Evolutionary conservation across 164 flowering plant species (phyloP), one percentile per base, ranked within the genome.

Genomic region (Hamamelis virginiana): DNA sequence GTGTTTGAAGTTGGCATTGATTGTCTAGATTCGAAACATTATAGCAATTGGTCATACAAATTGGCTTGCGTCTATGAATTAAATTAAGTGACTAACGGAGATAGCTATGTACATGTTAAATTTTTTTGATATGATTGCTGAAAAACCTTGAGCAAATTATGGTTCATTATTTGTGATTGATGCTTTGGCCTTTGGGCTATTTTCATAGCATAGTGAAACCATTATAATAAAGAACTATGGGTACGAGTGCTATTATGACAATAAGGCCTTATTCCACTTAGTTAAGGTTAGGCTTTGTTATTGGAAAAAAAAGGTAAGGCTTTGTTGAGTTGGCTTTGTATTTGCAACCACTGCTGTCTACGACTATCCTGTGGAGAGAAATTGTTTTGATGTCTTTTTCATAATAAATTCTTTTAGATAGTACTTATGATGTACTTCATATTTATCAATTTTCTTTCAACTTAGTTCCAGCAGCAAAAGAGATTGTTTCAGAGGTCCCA

Each of bases 401-500:
- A 57, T 27, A 16, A 57, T 57, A 25, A 57, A 11, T 8, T 9
- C 28, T 8, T 21, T 15, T 3, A 1, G 16, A 25, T n/a, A 1
- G 22, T 21, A 64, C 22, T 47, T 51, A 41, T 27, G 10, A 65
- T 67, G 48, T 27, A 55, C 6, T 38, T 22, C 14, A 28, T 45
- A 44, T 16, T 26, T 22, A 16, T 19, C 21, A 57, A 44, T n/a
- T 53, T 16, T 52, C 14, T 69, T n/a, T 38, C 22, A 53, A 13
- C 51, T 59, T 70, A 67, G 68, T 73, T 55, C 43, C 44, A 55
- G 67, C 69, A 70, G 74, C 75, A 57, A 52, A 79, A 65, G 50
- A 69, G 63, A 68, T 22, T 5, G 47, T 48, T 58, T 25, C 56
- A 52, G 33, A 60, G 65, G 47, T 64, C 44, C 15, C 67, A 50